Evolutionary conservation across 441 rosid species (phyloP), one percentile per base, ranked within the genome.

Genomic region (Erodium texanum): DNA sequence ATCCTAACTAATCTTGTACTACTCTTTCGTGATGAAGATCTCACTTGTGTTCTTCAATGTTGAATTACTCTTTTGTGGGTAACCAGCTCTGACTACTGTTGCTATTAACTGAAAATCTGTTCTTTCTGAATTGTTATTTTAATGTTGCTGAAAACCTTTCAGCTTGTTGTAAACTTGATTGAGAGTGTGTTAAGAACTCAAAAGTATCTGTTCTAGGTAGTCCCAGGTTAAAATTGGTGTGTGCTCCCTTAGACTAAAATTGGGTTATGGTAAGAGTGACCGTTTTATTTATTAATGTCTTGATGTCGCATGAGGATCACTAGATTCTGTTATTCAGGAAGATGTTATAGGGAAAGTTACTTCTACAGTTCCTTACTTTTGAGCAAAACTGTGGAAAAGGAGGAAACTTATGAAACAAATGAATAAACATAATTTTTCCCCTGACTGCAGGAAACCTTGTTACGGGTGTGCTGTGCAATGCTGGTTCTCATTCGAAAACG

Each of bases 391-490:
- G 11, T 11, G 22, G 7, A 54, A 19, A 8, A 8, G 12, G 11
- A 56, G 18, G 9, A 18, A 56, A 19, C 22, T 18, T 56, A 56
- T 24, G 24, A 56, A 20, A 56, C 24, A 11, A 7, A 10, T 19
- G 24, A 48, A 24, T 43, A 45, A 27, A 62, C 29, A 41, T 12
- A 14, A n/a, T 12, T 63, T 34, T 36, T 36, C 62, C 14, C 9
- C 2, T 41, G 24, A 29, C 67, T 80, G 80, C 92, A 93, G 99
- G 97, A 89, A 63, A 89, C 96, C 20, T 75, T 94, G 74, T 92
- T 91, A 10, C 85, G 99, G 64, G 70, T 94, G 71, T 94, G 97
- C 77, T 94, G 99, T 52, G 97, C 96, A 34, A 94, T 94, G 99
- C 77, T 94, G 75, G 83, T 94, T 72, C 86, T 94, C 3, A 68